Base-by-base conservation (phyloP, 495 filamentous ascomycete genomes). In the Penicillium arizonense region DNA sequence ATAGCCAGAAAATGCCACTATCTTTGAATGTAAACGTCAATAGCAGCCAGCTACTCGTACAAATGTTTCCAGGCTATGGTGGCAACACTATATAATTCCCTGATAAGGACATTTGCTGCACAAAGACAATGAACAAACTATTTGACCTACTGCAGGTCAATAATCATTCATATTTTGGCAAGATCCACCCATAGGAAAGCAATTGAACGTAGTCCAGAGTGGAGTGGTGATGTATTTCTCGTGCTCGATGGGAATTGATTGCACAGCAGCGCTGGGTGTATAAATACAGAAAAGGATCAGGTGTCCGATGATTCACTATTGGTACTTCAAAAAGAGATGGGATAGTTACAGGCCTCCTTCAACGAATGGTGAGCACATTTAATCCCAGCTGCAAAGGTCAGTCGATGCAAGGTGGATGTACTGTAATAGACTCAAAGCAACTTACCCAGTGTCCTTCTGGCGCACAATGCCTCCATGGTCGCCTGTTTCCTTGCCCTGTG, bases 371-470 rank as follows among this genome's bases (percentile, higher is more conserved):
- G 28, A 30, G 8, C n/a, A 35, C 32, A 42, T 26, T 76, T 58
- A 81, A 47, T 80, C 72, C 77, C 77, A 82, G 59, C 79, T 81
- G 55, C 16, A 12, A 47, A 21, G 16, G 41, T 58, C 38, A 66
- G 51, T 32, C 40, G 36, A 14, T 38, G 43, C 26, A 24, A 28
- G 5, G 35, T 36, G 28, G 6, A 34, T n/a, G 38, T 42, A 8
- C 3, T 10, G 21, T 2, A 40, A 23, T 36, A 7, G 8, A 48
- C 13, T n/a, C 18, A 40, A 14, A 9, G 14, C 32, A 40, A 60
- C 85, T 77, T 75, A 90, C 88, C 89, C 89, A 55, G 82, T 83
- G 56, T 93, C 89, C 74, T 91, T 96, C 68, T 90, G 87, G 61
- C 90, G 76, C 47, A 87, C 75, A 57, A 93, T 86, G 38, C 79